Percentiles rank a stretch among this genome's conserved stretches.
Evolutionary conservation across 192 early-diverging fungal species (phyloP).

Genomic region (Podila epigama): DNA sequence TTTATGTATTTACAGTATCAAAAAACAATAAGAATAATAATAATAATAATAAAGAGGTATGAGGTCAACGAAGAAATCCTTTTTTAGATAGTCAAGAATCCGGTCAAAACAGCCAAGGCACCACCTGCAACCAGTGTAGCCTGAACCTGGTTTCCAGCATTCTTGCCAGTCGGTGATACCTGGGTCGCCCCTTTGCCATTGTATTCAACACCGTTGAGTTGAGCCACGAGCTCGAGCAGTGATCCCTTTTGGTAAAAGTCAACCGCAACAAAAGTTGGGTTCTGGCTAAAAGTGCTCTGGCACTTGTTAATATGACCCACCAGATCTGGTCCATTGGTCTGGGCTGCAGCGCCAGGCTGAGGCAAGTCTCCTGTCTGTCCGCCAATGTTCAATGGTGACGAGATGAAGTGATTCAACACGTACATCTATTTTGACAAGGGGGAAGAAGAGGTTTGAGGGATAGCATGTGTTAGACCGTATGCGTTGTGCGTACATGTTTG

Average conservation of each 20-base stretch:
- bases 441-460: conserved; percentile 12
- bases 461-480: background rate
- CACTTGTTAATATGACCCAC: conserved; percentile 65
- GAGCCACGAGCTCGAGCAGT: conserved; percentile 55
- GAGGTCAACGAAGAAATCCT: background rate
- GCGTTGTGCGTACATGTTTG: background rate
- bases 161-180: conserved; percentile 1
- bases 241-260: conserved; percentile 78
- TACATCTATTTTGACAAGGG: conserved; percentile 59
- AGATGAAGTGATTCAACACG: conserved; percentile 82
- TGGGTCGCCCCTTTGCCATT: conserved; percentile 33
- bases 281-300: conserved; percentile 47
- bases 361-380: conserved; percentile 56
- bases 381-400: conserved; percentile 45
- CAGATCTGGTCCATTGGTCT: conserved; percentile 65
- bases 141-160: background rate
- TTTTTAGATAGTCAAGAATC: background rate
- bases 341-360: conserved; percentile 53
- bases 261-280: conserved; percentile 75
- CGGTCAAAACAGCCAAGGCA: background rate
- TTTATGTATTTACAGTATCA: background rate
- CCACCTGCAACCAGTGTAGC: background rate
- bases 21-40: background rate
- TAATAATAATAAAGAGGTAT: background rate
- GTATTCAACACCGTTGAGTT: conserved; percentile 60